These are phyloP conservation scores for Cytospora chrysosperma DNA, from an alignment of 2,329 filamentous ascomycete genomes.

Conservation along the genomic window DNA sequence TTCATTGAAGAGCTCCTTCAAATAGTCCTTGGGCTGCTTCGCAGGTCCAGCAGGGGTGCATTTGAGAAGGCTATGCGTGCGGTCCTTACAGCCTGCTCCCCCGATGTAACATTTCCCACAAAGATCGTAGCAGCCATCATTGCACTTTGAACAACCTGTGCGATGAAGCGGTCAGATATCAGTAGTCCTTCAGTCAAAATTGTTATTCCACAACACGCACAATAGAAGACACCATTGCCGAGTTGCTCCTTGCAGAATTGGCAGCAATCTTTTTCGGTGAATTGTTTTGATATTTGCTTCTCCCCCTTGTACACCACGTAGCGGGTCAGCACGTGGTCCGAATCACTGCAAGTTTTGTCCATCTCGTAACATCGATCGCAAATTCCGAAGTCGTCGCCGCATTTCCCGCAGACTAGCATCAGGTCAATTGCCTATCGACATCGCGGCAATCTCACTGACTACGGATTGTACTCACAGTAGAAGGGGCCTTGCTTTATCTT, in stretches of 20 bases:
- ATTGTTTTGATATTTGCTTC: constrained; percentile 11
- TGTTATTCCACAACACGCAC: neutral
- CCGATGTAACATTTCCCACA: constrained; percentile 19
- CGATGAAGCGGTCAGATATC: neutral
- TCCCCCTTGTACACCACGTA: constrained; percentile 19
- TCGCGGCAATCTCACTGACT: no score
- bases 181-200: neutral
- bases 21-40: constrained; percentile 5
- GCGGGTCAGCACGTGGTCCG: constrained; percentile 11
- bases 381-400: constrained; percentile 12
- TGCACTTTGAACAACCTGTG: constrained; percentile 15
- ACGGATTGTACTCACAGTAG: constrained; percentile 5
- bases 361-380: constrained; percentile 22
- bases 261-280: constrained; percentile 15
- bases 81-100: constrained; percentile 20
- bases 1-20: constrained; percentile 15
- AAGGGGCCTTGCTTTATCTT: constrained; percentile 20
- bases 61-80: constrained; percentile 10
- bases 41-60: constrained; percentile 10
- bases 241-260: constrained; percentile 19
- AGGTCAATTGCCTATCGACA: neutral
- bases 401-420: constrained; percentile 14
- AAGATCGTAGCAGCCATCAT: constrained; percentile 17
- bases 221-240: constrained; percentile 8
- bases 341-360: constrained; percentile 13